Evolutionary conservation across 805 yeast genomes (phyloP).

Genomic region (Hanseniaspora pseudoguilliermondii): DNA sequence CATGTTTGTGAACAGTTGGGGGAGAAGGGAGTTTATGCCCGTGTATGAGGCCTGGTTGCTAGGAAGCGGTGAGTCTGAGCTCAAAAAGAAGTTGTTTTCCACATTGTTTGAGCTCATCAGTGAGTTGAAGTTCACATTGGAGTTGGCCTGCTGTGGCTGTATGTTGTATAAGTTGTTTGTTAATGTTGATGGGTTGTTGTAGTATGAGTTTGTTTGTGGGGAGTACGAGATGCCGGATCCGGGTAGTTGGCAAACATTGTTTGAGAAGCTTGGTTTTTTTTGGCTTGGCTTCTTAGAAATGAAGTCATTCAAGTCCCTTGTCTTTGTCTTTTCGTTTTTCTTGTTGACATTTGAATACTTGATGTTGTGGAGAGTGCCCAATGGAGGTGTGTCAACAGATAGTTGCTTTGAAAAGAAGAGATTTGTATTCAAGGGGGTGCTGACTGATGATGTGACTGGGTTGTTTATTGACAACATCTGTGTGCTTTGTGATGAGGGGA

Average conservation of each 20-base stretch:
- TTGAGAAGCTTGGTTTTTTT: neutral
- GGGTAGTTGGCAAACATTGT: neutral
- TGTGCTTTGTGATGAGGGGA: slow-evolving; percentile 15
- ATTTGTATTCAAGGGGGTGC: neutral
- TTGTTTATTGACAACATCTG: slow-evolving; percentile 13
- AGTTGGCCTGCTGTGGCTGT: neutral
- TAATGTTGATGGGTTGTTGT: slow-evolving; percentile 8
- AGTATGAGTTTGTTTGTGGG: neutral
- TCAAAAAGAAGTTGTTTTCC: neutral
- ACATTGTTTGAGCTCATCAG: neutral
- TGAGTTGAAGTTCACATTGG: neutral
- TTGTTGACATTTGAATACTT: neutral
- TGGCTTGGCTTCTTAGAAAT: neutral
- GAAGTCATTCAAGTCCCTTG: too few relatives aligned
- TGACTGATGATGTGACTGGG: slow-evolving; percentile 8
- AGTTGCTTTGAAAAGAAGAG: neutral
- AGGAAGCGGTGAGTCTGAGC: neutral
- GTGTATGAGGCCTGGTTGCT: neutral
- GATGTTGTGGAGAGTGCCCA: slow-evolving; percentile 9
- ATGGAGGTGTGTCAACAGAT: slow-evolving; percentile 11
- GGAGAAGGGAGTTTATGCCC: slow-evolving; percentile 2
- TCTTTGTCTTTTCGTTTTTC: neutral
- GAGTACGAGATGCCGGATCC: neutral
- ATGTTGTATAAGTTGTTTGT: neutral
- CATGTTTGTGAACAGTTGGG: slow-evolving; percentile 2